Evolutionary conservation across 768 basidiomycete genomes (phyloP).

Genomic region (Auriscalpium orientale): DNA sequence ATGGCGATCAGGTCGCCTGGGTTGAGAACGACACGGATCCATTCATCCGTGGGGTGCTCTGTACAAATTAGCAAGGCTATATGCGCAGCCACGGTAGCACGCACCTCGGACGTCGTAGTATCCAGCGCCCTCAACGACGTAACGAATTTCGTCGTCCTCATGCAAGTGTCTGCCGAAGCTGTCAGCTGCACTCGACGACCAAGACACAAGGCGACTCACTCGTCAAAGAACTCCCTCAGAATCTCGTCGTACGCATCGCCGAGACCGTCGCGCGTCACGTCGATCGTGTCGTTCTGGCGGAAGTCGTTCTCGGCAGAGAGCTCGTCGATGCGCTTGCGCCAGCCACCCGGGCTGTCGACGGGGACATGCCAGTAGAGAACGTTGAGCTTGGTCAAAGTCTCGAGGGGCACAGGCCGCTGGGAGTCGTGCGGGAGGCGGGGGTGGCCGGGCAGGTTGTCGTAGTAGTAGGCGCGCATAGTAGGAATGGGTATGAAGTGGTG

Average conservation of each 20-base stretch:
- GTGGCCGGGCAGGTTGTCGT: constrained; percentile 68
- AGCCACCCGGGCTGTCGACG: constrained; percentile 36
- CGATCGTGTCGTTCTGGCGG: constrained; percentile 77
- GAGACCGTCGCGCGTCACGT: constrained; percentile 67
- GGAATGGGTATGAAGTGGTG: neutral
- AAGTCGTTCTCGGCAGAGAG: constrained; percentile 66
- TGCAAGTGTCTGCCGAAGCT: constrained; percentile 64
- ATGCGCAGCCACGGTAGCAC: constrained; percentile 14
- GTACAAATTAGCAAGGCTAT: neutral
- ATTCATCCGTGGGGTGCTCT: constrained; percentile 60
- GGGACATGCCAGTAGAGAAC: constrained; percentile 65
- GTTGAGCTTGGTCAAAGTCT: constrained; percentile 48
- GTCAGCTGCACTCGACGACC: neutral
- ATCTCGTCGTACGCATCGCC: constrained; percentile 79
- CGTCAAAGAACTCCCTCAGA: constrained; percentile 75
- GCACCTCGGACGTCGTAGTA: constrained; percentile 87
- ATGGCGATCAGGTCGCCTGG: constrained; percentile 80
- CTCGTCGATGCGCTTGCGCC: constrained; percentile 48
- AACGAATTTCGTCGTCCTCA: constrained; percentile 92
- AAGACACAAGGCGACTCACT: constrained; percentile 35
- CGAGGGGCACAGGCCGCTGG: constrained; percentile 42
- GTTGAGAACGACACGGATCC: constrained; percentile 72
- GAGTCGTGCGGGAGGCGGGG: constrained; percentile 76
- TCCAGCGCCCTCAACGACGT: constrained; percentile 74
- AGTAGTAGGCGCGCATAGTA: constrained; percentile 68